Evolutionary conservation across 805 yeast species (phyloP).

Genomic region (Metschnikowia proteae): DNA sequence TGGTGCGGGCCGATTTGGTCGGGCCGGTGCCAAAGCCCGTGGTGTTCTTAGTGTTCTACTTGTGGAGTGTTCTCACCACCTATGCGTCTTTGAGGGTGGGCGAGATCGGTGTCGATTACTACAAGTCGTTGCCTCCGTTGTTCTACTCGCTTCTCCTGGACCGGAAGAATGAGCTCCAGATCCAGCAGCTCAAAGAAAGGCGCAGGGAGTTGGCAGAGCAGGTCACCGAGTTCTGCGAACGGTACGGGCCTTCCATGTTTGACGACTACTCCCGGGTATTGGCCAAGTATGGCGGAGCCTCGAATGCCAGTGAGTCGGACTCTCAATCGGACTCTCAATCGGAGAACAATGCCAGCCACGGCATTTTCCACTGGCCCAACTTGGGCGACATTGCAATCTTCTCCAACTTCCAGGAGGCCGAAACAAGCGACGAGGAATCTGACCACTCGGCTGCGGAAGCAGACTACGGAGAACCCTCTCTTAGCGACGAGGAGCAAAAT

Average conservation of each 20-base stretch:
- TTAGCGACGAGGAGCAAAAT: not conserved
- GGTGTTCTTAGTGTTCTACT: constrained; percentile 31
- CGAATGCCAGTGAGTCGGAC: not conserved
- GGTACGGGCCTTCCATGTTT: constrained; percentile 37
- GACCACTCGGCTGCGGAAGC: not conserved
- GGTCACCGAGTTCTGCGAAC: constrained; percentile 34
- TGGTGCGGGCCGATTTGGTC: constrained; percentile 13
- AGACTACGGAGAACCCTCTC: not conserved
- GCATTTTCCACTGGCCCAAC: constrained; percentile 17
- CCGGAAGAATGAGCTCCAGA: constrained; percentile 28
- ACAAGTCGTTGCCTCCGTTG: constrained; percentile 38
- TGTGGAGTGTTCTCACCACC: constrained; percentile 37
- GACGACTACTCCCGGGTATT: constrained; percentile 32
- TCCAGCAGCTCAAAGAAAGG: constrained; percentile 28
- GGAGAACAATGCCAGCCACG: not conserved
- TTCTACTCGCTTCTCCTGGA: constrained; percentile 31
- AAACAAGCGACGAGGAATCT: not conserved
- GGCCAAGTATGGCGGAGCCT: not conserved
- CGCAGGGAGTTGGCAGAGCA: constrained; percentile 25
- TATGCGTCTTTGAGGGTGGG: constrained; percentile 41
- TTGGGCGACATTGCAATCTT: constrained; percentile 31
- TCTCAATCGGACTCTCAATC: not conserved
- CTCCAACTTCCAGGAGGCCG: constrained; percentile 13
- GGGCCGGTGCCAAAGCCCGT: constrained; percentile 12
- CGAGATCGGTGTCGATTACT: constrained; percentile 40